Conservation (phyloP, 2,329 filamentous ascomycete species). For the Aspergillus sp. region DNA sequence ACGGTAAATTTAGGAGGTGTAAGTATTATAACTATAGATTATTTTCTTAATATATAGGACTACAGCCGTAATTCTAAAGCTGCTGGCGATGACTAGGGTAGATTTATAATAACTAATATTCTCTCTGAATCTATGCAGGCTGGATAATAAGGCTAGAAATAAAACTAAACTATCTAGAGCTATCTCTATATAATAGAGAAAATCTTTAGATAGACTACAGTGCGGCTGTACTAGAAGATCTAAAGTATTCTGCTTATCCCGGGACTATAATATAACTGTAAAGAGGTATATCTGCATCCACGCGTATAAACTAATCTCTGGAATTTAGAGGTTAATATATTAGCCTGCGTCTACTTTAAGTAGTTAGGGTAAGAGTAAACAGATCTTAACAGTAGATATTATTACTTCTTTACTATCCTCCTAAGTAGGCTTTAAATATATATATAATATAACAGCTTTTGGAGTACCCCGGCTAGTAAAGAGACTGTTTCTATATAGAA, state of each 20-base stretch:
- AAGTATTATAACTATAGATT: slow-evolving; percentile 35
- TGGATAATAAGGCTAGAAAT: slow-evolving; percentile 31
- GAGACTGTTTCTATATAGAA: neutral
- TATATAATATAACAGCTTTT: slow-evolving; percentile 20
- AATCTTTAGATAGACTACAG: slow-evolving; percentile 26
- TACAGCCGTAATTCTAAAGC: slow-evolving; percentile 31
- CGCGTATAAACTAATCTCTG: slow-evolving; percentile 20
- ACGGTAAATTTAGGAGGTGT: slow-evolving; percentile 22
- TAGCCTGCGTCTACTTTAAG: slow-evolving; percentile 24
- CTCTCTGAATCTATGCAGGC: slow-evolving; percentile 31
- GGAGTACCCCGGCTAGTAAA: slow-evolving; percentile 19
- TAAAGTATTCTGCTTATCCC: slow-evolving; percentile 22
- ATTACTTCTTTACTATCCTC: slow-evolving; percentile 1
- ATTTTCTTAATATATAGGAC: slow-evolving; percentile 38
- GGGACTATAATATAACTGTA: slow-evolving; percentile 27
- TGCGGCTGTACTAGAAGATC: slow-evolving; percentile 33
- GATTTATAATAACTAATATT: slow-evolving; percentile 31
- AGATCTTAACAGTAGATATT: slow-evolving; percentile 13
- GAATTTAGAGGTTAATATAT: slow-evolving; percentile 31
- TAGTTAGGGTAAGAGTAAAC: slow-evolving; percentile 19
- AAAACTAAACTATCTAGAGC: slow-evolving; percentile 15
- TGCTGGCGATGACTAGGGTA: slow-evolving; percentile 33
- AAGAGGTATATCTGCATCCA: slow-evolving; percentile 27
- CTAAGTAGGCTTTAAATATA: slow-evolving; percentile 1
- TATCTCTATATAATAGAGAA: slow-evolving; percentile 19